Base-by-base conservation (phyloP, 2,329 filamentous ascomycete genomes). In the Helminthosporium solani region DNA sequence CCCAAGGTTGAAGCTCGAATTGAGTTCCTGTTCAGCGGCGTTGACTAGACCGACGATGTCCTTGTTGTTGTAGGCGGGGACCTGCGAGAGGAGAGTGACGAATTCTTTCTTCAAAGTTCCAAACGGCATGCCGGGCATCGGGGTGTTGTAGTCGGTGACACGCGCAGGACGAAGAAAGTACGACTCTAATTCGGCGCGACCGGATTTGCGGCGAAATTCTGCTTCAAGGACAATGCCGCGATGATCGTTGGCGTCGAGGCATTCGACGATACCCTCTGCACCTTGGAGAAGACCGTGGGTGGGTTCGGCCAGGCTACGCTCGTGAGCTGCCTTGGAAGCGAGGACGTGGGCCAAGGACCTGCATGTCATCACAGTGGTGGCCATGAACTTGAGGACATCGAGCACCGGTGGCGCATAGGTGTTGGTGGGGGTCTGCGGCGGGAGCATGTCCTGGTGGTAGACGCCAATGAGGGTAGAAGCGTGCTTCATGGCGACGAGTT, bases 121-220 rank as follows among this genome's bases (percentile, higher is more conserved):
- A 42, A 51, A 33, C 7, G 40, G 8, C 47, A 48, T 47, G 40
- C 50, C 48, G 1, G 39, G 31, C 2, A 46, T 28, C 2, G 61
- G 51, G 9, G 30, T 25, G 14, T 55, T 53, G 40, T 60, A 61
- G 19, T 61, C 58, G 18, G 56, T 43, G 2, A 40, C 16, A 11
- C 44, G 40, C 31, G 56, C 41, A 7, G 56, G 34, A 34, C 56
- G 57, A 14, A 86, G 58, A 52, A 82, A 78, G 60, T 80, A 86
- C 71, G 75, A 80, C 70, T 96, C 92, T 7, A 79, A 72, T 14
- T 95, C 85, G 0, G 85, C 83, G 3, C 90, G 78, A 0, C 92
- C 91, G 59, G 87, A 92, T 58, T 90, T 86, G 44, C 92, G 78
- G 9, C 94, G 80, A 57, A 96, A 81, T 70, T 99, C 92, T 80